Evolutionary conservation across 2,329 filamentous ascomycete genomes (phyloP), one percentile per base, ranked within the genome.

Genomic region (Raffaelea ambrosiae): DNA sequence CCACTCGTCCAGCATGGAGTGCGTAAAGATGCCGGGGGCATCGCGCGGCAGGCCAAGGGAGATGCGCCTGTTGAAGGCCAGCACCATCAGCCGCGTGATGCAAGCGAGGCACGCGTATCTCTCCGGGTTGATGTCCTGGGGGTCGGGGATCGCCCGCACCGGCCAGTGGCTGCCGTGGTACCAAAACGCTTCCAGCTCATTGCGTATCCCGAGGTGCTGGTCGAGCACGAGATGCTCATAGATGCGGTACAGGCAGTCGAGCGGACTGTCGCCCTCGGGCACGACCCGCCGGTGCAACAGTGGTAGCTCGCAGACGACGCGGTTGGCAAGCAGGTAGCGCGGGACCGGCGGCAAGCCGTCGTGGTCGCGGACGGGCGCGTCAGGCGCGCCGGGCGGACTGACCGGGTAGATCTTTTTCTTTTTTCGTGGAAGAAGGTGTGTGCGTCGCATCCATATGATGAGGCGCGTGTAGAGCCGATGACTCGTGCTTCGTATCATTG

Each of bases 191-290:
- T 48, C 47, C n/a, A 48, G 35, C 26, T 48, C 42, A 36, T 48
- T 48, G 42, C 47, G 47, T 26, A 48, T 44, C 10, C 21, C 26
- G 3, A 44, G 33, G 41, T 44, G 18, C 35, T 48, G 47, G 38
- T 48, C 47, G 9, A 48, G 42, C 14, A 44, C 41, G 11, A 44
- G 16, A 19, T 48, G 47, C 38, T 48, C 47, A 35, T 48, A 48
- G 20, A 48, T 48, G 16, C 66, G 60, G 59, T 58, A 63, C 21
- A 66, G 7, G 8, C 14, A 16, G 13, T 38, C 35, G 8, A 38
- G 14, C 7, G 35, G 35, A n/a, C 8, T 38, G 18, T 38, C 35
- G 35, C 14, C 18, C 14, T 16, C 35, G 7, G 13, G 14, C 7
- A 8, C 13, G 5, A 19, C 35, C 8, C 35, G 35, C 5, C 35